Evolutionary conservation across 1,139 yeast species (phyloP).

Genomic region (Pichia terricola): DNA sequence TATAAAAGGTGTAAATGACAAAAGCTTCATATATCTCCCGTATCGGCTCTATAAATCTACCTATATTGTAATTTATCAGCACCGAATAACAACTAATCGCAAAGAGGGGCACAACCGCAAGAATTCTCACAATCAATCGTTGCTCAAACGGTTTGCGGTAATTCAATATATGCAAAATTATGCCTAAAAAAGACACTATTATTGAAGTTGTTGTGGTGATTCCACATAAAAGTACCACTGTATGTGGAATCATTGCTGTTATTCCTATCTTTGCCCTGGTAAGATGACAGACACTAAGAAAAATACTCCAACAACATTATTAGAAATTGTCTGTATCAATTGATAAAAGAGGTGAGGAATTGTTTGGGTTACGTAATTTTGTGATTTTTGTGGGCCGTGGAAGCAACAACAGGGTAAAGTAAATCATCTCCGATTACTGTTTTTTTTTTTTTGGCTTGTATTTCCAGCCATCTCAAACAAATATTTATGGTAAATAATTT

Average conservation of each 20-base stretch:
- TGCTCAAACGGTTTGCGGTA: conserved; percentile 89
- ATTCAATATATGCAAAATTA: conserved; percentile 47
- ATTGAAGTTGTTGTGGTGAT: conserved; percentile 26
- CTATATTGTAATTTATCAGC: conserved; percentile 36
- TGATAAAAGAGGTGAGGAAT: too few relatives aligned
- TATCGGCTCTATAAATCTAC: conserved; percentile 55
- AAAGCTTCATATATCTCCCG: conserved; percentile 93
- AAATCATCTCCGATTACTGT: too few relatives aligned
- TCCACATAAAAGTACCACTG: conserved; percentile 18
- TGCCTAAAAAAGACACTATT: conserved; percentile 36
- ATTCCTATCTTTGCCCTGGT: not conserved
- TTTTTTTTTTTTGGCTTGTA: too few relatives aligned
- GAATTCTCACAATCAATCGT: conserved; percentile 73
- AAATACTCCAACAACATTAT: too few relatives aligned
- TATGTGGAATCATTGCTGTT: conserved; percentile 9
- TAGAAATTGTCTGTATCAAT: too few relatives aligned
- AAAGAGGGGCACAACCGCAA: conserved; percentile 53
- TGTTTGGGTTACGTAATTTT: too few relatives aligned
- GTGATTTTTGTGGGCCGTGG: too few relatives aligned
- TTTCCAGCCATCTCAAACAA: too few relatives aligned
- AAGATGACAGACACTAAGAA: too few relatives aligned
- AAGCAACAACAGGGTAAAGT: too few relatives aligned
- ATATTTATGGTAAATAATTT: too few relatives aligned
- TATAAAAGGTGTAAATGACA: conserved; percentile 87
- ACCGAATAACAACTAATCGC: conserved; percentile 45